Conservation (phyloP, 257 asterid species). For the Solanum lycopersicoides region DNA sequence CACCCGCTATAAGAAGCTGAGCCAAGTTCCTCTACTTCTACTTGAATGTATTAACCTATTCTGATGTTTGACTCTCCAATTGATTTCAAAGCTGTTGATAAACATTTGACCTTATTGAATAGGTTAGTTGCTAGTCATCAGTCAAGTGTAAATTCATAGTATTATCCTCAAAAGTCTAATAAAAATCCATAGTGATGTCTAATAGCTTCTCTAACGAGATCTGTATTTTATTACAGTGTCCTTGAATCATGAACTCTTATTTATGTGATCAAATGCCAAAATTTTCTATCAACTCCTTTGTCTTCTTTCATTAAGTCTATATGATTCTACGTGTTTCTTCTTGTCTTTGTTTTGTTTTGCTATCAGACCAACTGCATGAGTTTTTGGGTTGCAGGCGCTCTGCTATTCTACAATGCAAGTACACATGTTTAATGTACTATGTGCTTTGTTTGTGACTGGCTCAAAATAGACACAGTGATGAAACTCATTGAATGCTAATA, state of each 20-base stretch:
- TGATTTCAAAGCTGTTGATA: not conserved
- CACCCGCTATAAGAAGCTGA: not conserved
- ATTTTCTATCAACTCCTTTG: not conserved
- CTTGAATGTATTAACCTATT: not conserved
- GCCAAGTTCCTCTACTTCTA: not conserved
- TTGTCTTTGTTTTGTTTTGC: not conserved
- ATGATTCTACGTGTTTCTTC: not conserved
- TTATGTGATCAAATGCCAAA: not conserved
- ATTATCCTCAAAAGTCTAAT: not conserved
- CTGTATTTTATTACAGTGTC: not conserved
- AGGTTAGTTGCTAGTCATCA: not conserved
- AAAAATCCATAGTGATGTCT: not conserved
- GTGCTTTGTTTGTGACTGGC: not conserved
- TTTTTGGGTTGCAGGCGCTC: not conserved
- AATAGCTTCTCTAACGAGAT: not conserved
- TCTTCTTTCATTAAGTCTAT: not conserved
- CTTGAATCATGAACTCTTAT: not conserved
- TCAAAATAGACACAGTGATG: not conserved
- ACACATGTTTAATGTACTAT: not conserved
- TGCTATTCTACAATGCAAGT: not conserved
- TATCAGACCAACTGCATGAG: not conserved
- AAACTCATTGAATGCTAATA: not conserved
- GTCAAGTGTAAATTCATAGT: not conserved
- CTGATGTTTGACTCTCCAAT: not conserved
- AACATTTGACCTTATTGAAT: not conserved